phyloP scores from a whole-genome alignment of 345 rosid species.

The Rubroshorea leprosula region DNA sequence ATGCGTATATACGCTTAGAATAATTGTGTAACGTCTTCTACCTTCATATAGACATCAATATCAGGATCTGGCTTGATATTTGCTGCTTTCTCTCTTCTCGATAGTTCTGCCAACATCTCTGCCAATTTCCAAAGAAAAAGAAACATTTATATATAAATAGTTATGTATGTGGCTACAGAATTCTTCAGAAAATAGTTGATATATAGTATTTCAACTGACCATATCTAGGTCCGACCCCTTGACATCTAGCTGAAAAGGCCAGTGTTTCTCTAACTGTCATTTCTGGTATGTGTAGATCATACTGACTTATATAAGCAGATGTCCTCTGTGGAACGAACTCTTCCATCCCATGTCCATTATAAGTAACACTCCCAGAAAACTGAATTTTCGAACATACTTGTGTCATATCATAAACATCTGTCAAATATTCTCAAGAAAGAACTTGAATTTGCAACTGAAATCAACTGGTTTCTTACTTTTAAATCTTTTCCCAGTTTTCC shows the following conservation, averaged over 20 bases:
- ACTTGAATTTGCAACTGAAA: not conserved
- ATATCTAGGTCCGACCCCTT: not conserved
- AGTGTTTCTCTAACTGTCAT: conserved; percentile 66
- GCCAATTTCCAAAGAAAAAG: conserved; percentile 7
- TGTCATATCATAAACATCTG: too few species aligned
- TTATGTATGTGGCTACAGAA: not conserved
- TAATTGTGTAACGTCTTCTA: conserved; percentile 9
- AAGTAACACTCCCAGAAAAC: conserved; percentile 49
- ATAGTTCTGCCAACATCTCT: conserved; percentile 65
- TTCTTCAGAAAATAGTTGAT: not conserved
- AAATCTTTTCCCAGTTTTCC: conserved; percentile 52
- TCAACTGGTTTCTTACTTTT: conserved; percentile 27
- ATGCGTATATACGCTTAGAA: not conserved
- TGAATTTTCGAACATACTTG: conserved; percentile 14
- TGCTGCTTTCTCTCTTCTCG: conserved; percentile 75
- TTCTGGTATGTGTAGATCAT: conserved; percentile 58
- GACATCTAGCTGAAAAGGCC: conserved; percentile 15
- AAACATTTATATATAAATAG: not conserved
- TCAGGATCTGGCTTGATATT: conserved; percentile 88
- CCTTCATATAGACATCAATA: conserved; percentile 84
- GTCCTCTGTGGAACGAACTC: conserved; percentile 61
- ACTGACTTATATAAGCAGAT: conserved; percentile 55
- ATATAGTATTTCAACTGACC: conserved; percentile 27
- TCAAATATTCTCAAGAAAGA: not conserved
- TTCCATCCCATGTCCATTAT: conserved; percentile 54